A percentile compares a stretch with the other conserved stretches of the same genome.
Evolutionary conservation across 305 asterid species (phyloP).

Genomic region (Solanum chacoense): DNA sequence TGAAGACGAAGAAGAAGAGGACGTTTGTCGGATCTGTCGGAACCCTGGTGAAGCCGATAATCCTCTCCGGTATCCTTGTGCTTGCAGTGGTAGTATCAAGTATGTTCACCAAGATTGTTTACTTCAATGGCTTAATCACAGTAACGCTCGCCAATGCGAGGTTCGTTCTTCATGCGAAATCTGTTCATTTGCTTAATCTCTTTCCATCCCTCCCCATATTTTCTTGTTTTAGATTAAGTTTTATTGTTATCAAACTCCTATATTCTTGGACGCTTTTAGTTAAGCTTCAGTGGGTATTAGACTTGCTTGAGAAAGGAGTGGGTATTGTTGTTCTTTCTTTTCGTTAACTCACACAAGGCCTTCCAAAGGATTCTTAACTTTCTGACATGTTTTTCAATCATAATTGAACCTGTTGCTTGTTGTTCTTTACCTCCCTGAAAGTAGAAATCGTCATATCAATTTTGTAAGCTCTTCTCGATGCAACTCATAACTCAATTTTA

Average conservation of each 20-base stretch:
- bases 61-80: slow-evolving; percentile 92
- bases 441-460: not conserved
- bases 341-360: not conserved
- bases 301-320: not conserved
- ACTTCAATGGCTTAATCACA: slow-evolving; percentile 98
- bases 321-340: not conserved
- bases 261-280: not conserved
- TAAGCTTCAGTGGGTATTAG: not conserved
- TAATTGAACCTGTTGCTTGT: not conserved
- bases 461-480: not conserved
- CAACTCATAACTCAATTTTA: not conserved
- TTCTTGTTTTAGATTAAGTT: not conserved
- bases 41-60: slow-evolving; percentile 84
- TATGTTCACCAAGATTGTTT: slow-evolving; percentile 97
- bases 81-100: slow-evolving; percentile 96
- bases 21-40: slow-evolving; percentile 96
- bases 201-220: not conserved
- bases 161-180: slow-evolving; percentile 13
- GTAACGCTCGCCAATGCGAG: slow-evolving; percentile 99
- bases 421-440: not conserved
- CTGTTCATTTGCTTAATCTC: not conserved
- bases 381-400: not conserved
- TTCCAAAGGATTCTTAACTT: not conserved
- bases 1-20: slow-evolving; percentile 90
- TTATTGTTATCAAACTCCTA: not conserved